Base-by-base conservation (phyloP, 441 rosid species). In the Codiaeum variegatum region DNA sequence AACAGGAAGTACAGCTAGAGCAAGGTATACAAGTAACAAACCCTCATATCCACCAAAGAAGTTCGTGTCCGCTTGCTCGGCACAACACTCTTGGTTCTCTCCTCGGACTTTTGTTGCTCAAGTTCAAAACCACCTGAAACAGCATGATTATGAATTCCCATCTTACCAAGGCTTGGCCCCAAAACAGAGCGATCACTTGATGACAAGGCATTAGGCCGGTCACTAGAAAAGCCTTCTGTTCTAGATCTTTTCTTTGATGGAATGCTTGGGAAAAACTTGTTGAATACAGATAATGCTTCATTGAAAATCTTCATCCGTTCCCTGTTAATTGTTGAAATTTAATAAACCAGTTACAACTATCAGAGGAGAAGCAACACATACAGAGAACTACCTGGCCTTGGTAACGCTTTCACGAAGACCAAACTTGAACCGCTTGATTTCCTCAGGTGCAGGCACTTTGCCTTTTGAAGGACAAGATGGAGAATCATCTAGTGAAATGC, bases 1-100 rank as follows among this genome's bases (percentile, higher is more conserved):
- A 72, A 16, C 36, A 56, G 8, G 54, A 64, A 42, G 32, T 38
- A 26, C 8, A 29, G 31, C 18, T 44, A 52, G 24, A 64, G 70
- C 70, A 70, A 66, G 68, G 76, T 44, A 75, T 61, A 58, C 51
- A 76, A 75, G 74, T 63, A 73, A 83, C 90, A 80, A 77, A 88
- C 90, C 91, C 83, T 85, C 73, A 79, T 75, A 85, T 84, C 96
- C 88, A 84, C 89, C 91, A 93, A 64, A 71, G 97, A 92, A 74
- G 98, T 96, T 74, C 98, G 97, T 63, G 97, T 90, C 63, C 98
- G 91, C 82, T 91, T 95, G 85, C 83, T 95, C 76, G 96, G 87
- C 73, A 90, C 88, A 71, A 77, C 76, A 80, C 75, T 85, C 78
- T 88, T 93, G 31, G 87, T 82, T 75, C 90, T 87, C 82, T 88